phyloP scores from a whole-genome alignment of 495 filamentous ascomycete genomes.

The Tuber magnatum region DNA sequence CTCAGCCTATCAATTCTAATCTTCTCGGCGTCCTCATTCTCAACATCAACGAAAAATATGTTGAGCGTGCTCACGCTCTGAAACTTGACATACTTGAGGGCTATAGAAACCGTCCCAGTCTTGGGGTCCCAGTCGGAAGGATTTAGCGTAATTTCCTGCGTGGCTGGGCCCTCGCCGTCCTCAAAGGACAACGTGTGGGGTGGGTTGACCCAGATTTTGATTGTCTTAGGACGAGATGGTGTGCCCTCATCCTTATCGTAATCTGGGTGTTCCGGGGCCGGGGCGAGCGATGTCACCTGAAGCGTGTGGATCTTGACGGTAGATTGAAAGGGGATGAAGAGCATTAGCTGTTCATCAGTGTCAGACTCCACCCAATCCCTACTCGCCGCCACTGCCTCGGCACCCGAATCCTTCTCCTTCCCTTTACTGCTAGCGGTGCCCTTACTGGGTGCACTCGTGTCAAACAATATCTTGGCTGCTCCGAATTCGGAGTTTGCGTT shows the following conservation, averaged over 20 bases:
- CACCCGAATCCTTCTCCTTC: slow-evolving; percentile 47
- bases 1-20: slow-evolving; percentile 76
- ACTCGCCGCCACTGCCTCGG: slow-evolving; percentile 26
- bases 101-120: slow-evolving; percentile 75
- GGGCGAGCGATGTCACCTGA: slow-evolving; percentile 75
- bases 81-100: slow-evolving; percentile 91
- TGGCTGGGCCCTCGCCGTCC: slow-evolving; percentile 74
- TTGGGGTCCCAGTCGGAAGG: slow-evolving; percentile 73
- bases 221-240: slow-evolving; percentile 76
- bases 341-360: slow-evolving; percentile 95
- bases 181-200: slow-evolving; percentile 88
- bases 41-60: slow-evolving; percentile 82
- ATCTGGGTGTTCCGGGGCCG: slow-evolving; percentile 44
- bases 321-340: slow-evolving; percentile 83
- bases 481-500: slow-evolving; percentile 71
- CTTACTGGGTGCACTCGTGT: slow-evolving; percentile 55
- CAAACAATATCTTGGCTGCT: slow-evolving; percentile 63
- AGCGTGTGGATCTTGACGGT: slow-evolving; percentile 86
- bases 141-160: slow-evolving; percentile 66
- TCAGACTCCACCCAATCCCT: slow-evolving; percentile 97
- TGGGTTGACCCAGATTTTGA: slow-evolving; percentile 79
- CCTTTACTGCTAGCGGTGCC: slow-evolving; percentile 47
- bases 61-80: slow-evolving; percentile 83
- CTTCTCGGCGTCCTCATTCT: slow-evolving; percentile 70
- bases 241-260: slow-evolving; percentile 60